Base-by-base conservation (phyloP, 2,329 filamentous ascomycete species). In the Cephalotrichum gorgonifer region DNA sequence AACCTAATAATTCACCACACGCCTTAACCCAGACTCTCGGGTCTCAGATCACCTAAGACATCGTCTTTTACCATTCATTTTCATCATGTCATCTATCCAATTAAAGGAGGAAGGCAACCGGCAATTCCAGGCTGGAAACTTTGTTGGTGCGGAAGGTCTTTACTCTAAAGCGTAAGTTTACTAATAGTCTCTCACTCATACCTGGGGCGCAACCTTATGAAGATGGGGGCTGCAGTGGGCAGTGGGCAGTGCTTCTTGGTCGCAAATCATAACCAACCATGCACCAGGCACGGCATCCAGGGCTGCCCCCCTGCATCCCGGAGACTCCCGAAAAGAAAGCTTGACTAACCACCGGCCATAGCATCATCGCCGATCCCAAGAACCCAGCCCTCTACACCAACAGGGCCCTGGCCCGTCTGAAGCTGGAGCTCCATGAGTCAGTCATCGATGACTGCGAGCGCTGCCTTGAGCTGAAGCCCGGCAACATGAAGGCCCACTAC, bases 351-450 rank as follows among this genome's bases (percentile, higher is more conserved):
- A 8, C n/a, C 14, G 20, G 9, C 25, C 22, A 27, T 56, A 88
- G 83, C 38, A 89, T 95, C 57, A 80, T 86, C 57, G 80, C 82
- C 61, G 87, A 95, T 65, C 76, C 86, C 4, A 76, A 72, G 49
- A 93, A 95, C 61, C 79, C 85, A 2, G 73, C 85, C 27, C 76
- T 95, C 46, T 96, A 89, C 68, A 91, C 88, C 35, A 97, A 96
- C 68, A 86, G 90, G 48, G 87, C 89, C 47, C 85, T 95, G 68
- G 82, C 85, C 3, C 80, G 89, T 38, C 73, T 93, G 51, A 86
- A 85, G 66, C 76, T 95, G 22, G 69, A 75, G 52, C 73, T 80
- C 57, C 94, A 84, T 79, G 76, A 86, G 27, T 81, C 75, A 9
- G 88, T 85, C 44, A 83, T 93, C 54, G 71, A 79, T 52, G 90